Base-by-base conservation (phyloP, 305 asterid genomes). In the Withania somnifera region DNA sequence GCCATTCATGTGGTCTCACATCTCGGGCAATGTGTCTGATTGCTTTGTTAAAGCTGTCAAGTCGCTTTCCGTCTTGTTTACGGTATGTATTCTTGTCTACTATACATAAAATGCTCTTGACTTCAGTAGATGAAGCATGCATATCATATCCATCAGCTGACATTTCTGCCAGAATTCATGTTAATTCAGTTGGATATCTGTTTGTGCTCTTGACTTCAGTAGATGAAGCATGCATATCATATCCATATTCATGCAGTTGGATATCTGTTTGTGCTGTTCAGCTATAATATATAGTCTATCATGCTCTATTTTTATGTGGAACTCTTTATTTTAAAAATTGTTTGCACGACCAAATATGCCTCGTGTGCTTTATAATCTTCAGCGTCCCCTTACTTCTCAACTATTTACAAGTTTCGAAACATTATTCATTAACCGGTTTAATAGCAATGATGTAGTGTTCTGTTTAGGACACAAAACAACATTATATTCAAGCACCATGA, bases 31-130 rank as follows among this genome's bases (percentile, higher is more conserved):
- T 95, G 97, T 93, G 98, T 87, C 91, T 97, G 87, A 88, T 92
- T 89, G 89, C 98, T 83, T 90, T 95, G 88, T 90, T 97, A 78
- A 97, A 97, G 92, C 94, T 97, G 82, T 97, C 99, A 47, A 91
- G 90, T 84, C 99, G 95, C 80, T 95, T 94, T 85, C 95, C 98
- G 19, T 83, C 96, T 68, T 91, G 93, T 89, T 95, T 98, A 28
- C 89, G 87, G 99, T 97, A 97, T 86, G 98, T 84, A 73, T 6
- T 75, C 28, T 50, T 50, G 8, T 50, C 61, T 69, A 69, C 54
- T 68, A 67, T 38, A 19, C 32, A 17, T 20, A 38, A 40, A 40
- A 40, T 38, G 4, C 54, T 38, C 36, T 20, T 11, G 11, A 6
- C 77, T 67, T 67, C 28, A 36, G 54, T 69, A 38, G 38, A 40